Evolutionary conservation across 2,329 filamentous ascomycete genomes (phyloP).

Genomic region (Xylariaceae sp.): DNA sequence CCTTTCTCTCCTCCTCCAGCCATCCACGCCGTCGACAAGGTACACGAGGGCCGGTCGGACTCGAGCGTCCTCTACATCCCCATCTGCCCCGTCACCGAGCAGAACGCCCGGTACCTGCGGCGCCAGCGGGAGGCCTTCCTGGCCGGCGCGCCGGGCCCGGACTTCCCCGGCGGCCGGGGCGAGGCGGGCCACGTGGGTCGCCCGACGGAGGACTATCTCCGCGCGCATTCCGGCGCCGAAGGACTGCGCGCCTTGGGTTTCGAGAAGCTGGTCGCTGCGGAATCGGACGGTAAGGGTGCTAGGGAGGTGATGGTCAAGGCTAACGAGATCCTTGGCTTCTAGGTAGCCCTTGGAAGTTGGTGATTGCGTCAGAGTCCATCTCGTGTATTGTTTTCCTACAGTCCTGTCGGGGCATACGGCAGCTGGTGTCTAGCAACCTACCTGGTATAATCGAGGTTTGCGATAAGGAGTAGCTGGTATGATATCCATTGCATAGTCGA

Average conservation of each 20-base stretch:
- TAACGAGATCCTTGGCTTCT: slow-evolving; percentile 38
- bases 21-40: slow-evolving; percentile 77
- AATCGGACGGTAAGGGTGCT: slow-evolving; percentile 26
- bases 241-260: slow-evolving; percentile 40
- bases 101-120: slow-evolving; percentile 63
- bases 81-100: slow-evolving; percentile 69
- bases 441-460: too few relatives aligned
- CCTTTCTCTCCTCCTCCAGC: slow-evolving; percentile 22
- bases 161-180: slow-evolving; percentile 65
- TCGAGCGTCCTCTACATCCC: slow-evolving; percentile 87
- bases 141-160: slow-evolving; percentile 57
- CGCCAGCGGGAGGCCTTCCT: slow-evolving; percentile 67
- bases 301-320: slow-evolving; percentile 30
- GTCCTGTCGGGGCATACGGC: too few relatives aligned
- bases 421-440: too few relatives aligned
- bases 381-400: too few relatives aligned
- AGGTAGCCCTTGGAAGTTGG: too few relatives aligned
- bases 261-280: slow-evolving; percentile 25
- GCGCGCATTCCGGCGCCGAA: slow-evolving; percentile 20
- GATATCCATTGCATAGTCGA: too few relatives aligned
- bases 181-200: slow-evolving; percentile 48
- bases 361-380: too few relatives aligned
- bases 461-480: too few relatives aligned
- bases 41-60: slow-evolving; percentile 64
- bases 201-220: slow-evolving; percentile 32